Evolutionary conservation across 2,329 filamentous ascomycete species (phyloP), one percentile per base, ranked within the genome.

Genomic region (Colletotrichum sp.): DNA sequence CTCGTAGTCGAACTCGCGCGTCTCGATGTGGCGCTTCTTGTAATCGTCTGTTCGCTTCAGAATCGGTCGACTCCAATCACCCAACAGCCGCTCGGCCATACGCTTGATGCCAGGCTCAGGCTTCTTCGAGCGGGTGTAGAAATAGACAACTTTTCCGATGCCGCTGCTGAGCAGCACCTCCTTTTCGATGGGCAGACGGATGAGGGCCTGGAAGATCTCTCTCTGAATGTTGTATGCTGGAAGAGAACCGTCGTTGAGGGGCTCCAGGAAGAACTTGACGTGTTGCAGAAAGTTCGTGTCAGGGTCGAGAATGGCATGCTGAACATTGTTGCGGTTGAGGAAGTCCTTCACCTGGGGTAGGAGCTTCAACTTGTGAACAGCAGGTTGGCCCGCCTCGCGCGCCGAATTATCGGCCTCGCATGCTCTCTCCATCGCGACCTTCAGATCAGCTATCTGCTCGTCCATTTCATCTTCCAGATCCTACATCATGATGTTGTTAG

Each of bases 191-290:
- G 95, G 96, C 7, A 99, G 90, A 81, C 92, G 93, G 21, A 90
- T 91, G 49, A 99, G 89, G 28, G 95, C 94, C 30, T 92, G 91
- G 84, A 99, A 97, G 59, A 99, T 92, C 83, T 99, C 96, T 77
- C 96, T 95, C 87, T 99, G 97, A 79, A 99, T 99, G 83, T 97
- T 97, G 87, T 98, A 99, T 34, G 97, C 96, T 0, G 97, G 97
- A 66, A 99, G 90, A 77, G 95, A 96, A 73, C 96, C 97, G 82
- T 99, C 96, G 80, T 96, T 96, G 62, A 99, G 90, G 1, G 97
- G 97, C 84, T 99, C 97, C 26, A 99, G 91, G 90, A 99, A 99
- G 90, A 98, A 99, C 83, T 96, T 96, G 81, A 99, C 95, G 16
- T 96, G 95, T 85, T 98, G 95, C 52, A 99, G 88, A 78, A 99